These are phyloP conservation scores for Sphaerulina populicola DNA, from an alignment of 2,329 filamentous ascomycete species.

Conservation along the genomic window DNA sequence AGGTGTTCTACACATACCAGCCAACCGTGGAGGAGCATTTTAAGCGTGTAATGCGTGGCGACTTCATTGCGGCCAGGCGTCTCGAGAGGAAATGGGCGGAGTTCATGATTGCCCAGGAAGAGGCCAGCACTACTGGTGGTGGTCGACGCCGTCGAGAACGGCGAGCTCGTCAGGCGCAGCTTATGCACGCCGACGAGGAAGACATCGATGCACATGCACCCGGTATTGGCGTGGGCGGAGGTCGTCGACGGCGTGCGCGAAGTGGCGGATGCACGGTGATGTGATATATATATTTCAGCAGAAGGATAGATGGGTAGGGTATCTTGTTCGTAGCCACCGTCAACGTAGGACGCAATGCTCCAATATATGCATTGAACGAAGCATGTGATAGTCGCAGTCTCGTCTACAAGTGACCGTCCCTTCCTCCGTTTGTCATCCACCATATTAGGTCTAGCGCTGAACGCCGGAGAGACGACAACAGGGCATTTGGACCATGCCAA, in stretches of 20 bases:
- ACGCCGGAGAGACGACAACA: not conserved
- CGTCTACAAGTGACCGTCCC: not conserved
- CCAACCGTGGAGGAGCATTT: constrained; percentile 90
- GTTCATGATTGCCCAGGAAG: constrained; percentile 86
- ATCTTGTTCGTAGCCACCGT: not conserved
- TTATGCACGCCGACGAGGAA: constrained; percentile 72
- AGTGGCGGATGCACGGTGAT: constrained; percentile 44
- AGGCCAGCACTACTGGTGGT: constrained; percentile 61
- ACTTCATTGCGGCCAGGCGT: constrained; percentile 64
- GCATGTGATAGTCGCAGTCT: too few species aligned
- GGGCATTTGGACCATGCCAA: not conserved
- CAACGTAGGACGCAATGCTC: not conserved
- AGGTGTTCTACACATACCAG: constrained; percentile 93
- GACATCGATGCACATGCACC: constrained; percentile 39
- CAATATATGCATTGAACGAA: not conserved
- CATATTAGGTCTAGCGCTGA: not conserved
- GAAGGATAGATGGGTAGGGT: not conserved
- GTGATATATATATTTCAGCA: constrained; percentile 29
- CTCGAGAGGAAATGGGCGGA: constrained; percentile 87
- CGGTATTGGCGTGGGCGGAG: constrained; percentile 31
- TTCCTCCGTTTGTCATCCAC: not conserved
- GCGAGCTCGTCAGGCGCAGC: constrained; percentile 71
- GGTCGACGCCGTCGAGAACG: constrained; percentile 63
- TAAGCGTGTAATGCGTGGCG: constrained; percentile 70
- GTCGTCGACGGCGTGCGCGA: constrained; percentile 40